Evolutionary conservation across 2,329 filamentous ascomycete genomes (phyloP), one percentile per base, ranked within the genome.

Genomic region (Elsinoe necatrix): DNA sequence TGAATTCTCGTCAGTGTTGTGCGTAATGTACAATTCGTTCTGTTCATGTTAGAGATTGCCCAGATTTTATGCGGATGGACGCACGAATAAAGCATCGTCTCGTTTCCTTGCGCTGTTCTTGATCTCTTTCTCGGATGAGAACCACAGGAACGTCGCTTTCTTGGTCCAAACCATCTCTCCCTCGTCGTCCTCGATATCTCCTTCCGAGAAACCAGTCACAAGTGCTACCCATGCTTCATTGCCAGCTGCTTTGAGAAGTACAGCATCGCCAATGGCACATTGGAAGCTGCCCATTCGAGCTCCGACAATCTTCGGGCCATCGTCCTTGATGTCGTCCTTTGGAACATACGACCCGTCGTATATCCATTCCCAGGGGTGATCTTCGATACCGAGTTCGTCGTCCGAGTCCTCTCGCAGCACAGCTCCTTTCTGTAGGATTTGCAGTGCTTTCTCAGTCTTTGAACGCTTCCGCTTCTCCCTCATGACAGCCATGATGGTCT

Each of bases 201-300:
- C 81, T 45, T 92, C 84, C 37, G 84, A 68, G 63, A 98, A 95
- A 42, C 88, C 84, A 65, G 85, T 86, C 54, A 96, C 86, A 60
- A 98, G 83, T 31, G 89, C 93, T 2, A 95, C 87, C 91, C 93
- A 98, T 9, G 90, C 87, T 65, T 95, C 89, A 62, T 89, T 89
- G 39, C 88, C 89, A 37, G 95, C 89, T 1, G 91, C 89, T 70
- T 95, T 95, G 56, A 98, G 77, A 39, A 97, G 77, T 34, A 97
- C 85, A 18, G 83, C 81, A 66, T 98, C 90, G 43, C 93, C 93
- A 35, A 95, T 69, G 55, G 75, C 79, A 72, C 90, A 95, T 66
- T 86, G 80, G 62, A 96, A 95, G 11, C 70, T 76, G 21, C 90
- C 91, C 79, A 90, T 90, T 23, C 82, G 82, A 18, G 92, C 93